Percentiles rank a stretch among this genome's conserved stretches.
phyloP scores from a whole-genome alignment of 345 rosid genomes.

The Pistacia integerrima region DNA sequence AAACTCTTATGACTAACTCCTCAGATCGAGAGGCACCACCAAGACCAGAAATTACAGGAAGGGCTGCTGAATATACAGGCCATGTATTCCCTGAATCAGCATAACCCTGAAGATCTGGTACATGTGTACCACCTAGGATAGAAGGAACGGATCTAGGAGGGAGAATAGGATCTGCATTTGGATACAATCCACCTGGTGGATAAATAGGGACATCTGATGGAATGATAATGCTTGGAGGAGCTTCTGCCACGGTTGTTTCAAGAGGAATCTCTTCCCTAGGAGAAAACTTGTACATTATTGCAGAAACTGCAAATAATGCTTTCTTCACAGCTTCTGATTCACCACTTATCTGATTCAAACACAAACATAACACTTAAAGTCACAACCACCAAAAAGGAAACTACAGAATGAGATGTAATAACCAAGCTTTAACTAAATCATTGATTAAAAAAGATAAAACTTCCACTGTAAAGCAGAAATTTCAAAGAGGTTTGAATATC shows the following conservation, averaged over 20 bases:
- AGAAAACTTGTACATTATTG: conserved; percentile 83
- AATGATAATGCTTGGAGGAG: conserved; percentile 71
- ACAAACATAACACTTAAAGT: conserved; percentile 4
- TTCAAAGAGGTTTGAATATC: neutral
- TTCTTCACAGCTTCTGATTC: conserved; percentile 77
- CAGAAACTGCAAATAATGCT: conserved; percentile 82
- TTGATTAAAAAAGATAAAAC: neutral
- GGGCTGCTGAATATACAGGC: conserved; percentile 73
- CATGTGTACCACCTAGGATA: conserved; percentile 58
- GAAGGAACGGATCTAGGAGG: conserved; percentile 66
- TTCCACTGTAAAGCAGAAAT: neutral
- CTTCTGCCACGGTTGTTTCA: conserved; percentile 67
- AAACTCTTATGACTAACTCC: conserved; percentile 64
- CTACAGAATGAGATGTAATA: neutral
- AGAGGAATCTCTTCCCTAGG: conserved; percentile 90
- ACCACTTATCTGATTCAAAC: conserved; percentile 64
- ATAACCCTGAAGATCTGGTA: conserved; percentile 70
- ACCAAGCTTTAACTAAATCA: neutral
- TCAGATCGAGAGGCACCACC: conserved; percentile 54
- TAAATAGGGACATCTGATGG: conserved; percentile 87
- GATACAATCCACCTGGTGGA: conserved; percentile 71
- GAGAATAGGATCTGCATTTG: conserved; percentile 57
- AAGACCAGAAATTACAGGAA: conserved; percentile 66
- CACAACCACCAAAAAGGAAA: neutral
- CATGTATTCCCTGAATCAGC: conserved; percentile 63